A percentile compares a stretch with the other conserved stretches of the same genome.
phyloP scores from a whole-genome alignment of 1,139 yeast genomes.

The Williopsis jadinii region DNA sequence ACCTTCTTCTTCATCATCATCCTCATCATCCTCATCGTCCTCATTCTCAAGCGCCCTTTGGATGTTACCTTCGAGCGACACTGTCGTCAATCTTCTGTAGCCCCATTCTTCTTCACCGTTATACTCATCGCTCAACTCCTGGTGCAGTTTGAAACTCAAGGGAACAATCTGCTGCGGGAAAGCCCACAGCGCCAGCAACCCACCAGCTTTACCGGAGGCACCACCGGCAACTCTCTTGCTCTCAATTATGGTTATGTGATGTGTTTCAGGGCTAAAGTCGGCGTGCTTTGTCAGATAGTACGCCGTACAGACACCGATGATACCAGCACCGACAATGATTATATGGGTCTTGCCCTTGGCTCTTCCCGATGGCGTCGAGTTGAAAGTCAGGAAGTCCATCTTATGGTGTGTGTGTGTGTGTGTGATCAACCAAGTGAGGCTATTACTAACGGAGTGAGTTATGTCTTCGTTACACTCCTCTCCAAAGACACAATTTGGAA shows the following conservation, averaged over 20 bases:
- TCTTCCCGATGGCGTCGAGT: conserved; percentile 47
- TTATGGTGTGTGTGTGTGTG: neutral
- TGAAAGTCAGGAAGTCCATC: conserved; percentile 25
- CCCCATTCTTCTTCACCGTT: conserved; percentile 90
- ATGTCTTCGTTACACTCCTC: too few species aligned
- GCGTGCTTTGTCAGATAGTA: conserved; percentile 84
- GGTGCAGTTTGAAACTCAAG: conserved; percentile 78
- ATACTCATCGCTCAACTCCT: conserved; percentile 68
- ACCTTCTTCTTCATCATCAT: conserved; percentile 13
- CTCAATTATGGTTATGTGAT: conserved; percentile 84
- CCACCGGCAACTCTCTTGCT: conserved; percentile 94
- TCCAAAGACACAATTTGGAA: too few species aligned
- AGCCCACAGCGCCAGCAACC: conserved; percentile 90
- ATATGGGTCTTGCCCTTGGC: conserved; percentile 62
- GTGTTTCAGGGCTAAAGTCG: conserved; percentile 58
- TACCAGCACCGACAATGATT: conserved; percentile 87
- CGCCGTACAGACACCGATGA: conserved; percentile 93
- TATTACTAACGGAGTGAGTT: neutral
- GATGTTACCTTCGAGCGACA: conserved; percentile 81
- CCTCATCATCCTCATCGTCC: conserved; percentile 6
- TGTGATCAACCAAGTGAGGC: neutral
- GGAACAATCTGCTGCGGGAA: conserved; percentile 95
- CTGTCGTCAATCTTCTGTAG: conserved; percentile 79
- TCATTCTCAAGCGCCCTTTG: conserved; percentile 24
- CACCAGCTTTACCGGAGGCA: conserved; percentile 97